Conservation (phyloP, 208 protist genomes). For the Trypanosoma congolense region DNA sequence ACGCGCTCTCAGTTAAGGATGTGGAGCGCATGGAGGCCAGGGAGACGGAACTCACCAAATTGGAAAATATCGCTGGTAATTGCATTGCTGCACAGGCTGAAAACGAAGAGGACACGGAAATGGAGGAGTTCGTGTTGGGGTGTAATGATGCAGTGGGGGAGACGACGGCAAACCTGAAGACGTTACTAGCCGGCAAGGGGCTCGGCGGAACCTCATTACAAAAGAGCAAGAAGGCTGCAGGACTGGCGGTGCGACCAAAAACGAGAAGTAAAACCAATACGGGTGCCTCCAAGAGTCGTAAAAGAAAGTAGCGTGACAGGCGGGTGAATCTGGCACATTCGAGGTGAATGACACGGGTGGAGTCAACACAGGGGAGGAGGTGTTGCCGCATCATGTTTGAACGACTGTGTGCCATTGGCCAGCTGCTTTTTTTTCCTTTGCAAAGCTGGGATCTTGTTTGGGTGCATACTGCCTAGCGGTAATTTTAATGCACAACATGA, state of each 20-base stretch:
- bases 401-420: too few relatives aligned
- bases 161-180: slow-evolving; percentile 14
- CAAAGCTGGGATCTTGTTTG: too few relatives aligned
- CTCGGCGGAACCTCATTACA: neutral
- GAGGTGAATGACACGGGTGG: too few relatives aligned
- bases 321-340: too few relatives aligned
- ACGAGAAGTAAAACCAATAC: too few relatives aligned
- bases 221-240: slow-evolving; percentile 3
- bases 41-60: slow-evolving; percentile 6
- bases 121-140: slow-evolving; percentile 71
- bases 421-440: too few relatives aligned
- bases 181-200: neutral
- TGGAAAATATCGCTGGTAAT: slow-evolving; percentile 7
- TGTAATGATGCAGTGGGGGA: slow-evolving; percentile 38
- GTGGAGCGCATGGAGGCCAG: slow-evolving; percentile 30
- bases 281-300: too few relatives aligned
- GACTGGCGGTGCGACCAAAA: neutral
- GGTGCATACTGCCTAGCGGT: too few relatives aligned
- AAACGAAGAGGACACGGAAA: slow-evolving; percentile 23
- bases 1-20: slow-evolving; percentile 65
- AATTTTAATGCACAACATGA: too few relatives aligned
- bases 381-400: too few relatives aligned
- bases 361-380: too few relatives aligned
- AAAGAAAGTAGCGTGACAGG: too few relatives aligned
- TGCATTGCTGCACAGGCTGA: slow-evolving; percentile 18